Base-by-base conservation (phyloP, 345 rosid species). In the Theobroma cacao region DNA sequence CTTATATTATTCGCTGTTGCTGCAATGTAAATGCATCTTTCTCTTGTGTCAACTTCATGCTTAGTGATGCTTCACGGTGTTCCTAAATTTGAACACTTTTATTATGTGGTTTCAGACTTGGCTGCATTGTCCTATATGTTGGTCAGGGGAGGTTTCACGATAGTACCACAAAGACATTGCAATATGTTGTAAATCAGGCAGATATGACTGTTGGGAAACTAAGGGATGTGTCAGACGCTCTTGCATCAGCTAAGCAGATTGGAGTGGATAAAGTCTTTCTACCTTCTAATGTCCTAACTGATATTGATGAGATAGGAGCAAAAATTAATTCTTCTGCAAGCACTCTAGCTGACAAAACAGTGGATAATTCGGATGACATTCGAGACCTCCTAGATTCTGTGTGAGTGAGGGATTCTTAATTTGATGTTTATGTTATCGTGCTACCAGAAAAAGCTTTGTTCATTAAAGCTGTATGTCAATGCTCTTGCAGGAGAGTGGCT, bases 281-380 rank as follows among this genome's bases (percentile, higher is more conserved):
- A 60, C 97, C 99, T 76, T 82, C 91, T 34, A 86, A 81, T 84
- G 92, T 96, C 18, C 98, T 94, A 85, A 77, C 98, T 50, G 97
- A 96, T 79, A 94, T 96, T 77, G 99, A 94, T 75, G 90, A 88
- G 79, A 85, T 94, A 3, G 97, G 84, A 81, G 77, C 78, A 12
- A 92, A 84, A 83, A 86, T 94, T 4, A 77, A 74, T 71, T 86
- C 94, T 63, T 88, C 98, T 24, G 87, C 90, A 50, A 84, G 86
- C 50, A 80, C 65, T 33, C 84, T 96, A 72, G 79, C 93, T 18
- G 86, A 87, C 53, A 80, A 88, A 81, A 74, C 98, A 1, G 78
- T 70, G 26, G 89, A 80, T 73, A 90, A 90, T 82, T 87, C 95
- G 2, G 79, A 83, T n/a, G 85, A 89, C 67, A 90, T 90, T 7